Evolutionary conservation across 179 eudicot species (phyloP), one percentile per base, ranked within the genome.

Genomic region (Pouteria campechiana): DNA sequence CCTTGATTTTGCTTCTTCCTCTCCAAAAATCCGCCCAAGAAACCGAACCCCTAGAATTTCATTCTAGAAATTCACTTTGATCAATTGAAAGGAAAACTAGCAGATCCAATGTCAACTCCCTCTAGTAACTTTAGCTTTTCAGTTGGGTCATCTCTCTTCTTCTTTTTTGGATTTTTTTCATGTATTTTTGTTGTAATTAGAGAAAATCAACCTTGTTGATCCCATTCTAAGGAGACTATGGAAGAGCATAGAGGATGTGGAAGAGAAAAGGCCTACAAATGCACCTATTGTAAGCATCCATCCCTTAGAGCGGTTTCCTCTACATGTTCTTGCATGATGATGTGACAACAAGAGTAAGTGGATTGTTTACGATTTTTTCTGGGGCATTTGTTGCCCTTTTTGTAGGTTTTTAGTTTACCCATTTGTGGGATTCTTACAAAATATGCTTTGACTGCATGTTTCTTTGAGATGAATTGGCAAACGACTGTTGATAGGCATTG

Each of bases 371-470:
- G 57, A 61, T 53, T 53, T 70, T 54, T 44, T 48, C 48, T 67
- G 28, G 20, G 75, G 75, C 16, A 64, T 69, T 32, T 59, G 60
- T 46, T 69, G 75, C 57, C 75, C 63, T 25, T 69, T 59, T 31
- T 69, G 75, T 67, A 59, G 74, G 74, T 68, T 32, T n/a, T 12
- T 9, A 2, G 17, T 3, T 15, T 17, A 17, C 23, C 19, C 21
- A 24, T 22, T 15, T 20, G 16, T 18, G 6, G 15, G 13, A 20
- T n/a, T n/a, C n/a, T n/a, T n/a, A n/a, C n/a, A n/a, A n/a, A n/a
- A n/a, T n/a, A n/a, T n/a, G n/a, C n/a, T n/a, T n/a, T n/a, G n/a
- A n/a, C n/a, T n/a, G n/a, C n/a, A n/a, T n/a, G n/a, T n/a, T n/a
- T n/a, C n/a, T n/a, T n/a, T n/a, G n/a, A n/a, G n/a, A n/a, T n/a